Evolutionary conservation across 2,329 filamentous ascomycete species (phyloP).

Genomic region (Fusarium sp.): DNA sequence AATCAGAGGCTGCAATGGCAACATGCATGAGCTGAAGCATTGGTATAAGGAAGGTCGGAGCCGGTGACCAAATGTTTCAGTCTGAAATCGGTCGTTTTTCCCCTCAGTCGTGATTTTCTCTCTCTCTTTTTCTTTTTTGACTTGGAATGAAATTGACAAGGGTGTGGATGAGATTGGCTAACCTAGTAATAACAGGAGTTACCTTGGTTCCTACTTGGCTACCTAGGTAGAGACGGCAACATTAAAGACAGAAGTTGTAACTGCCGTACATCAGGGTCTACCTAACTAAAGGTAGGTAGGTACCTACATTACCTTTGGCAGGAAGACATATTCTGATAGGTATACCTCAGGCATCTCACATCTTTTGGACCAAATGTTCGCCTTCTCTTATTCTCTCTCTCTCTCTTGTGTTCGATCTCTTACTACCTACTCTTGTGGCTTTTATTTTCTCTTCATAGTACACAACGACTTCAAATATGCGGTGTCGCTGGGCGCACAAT

Average conservation of each 20-base stretch:
- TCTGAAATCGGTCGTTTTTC: not conserved
- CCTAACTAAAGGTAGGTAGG: no score
- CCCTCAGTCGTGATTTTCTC: no score
- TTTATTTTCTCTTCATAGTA: not conserved
- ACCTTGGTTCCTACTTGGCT: no score
- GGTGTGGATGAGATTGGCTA: not conserved
- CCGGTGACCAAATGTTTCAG: not conserved
- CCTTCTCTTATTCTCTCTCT: not conserved
- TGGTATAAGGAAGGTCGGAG: not conserved
- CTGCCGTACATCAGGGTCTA: not conserved
- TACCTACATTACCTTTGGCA: no score
- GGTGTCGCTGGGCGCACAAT: slow-evolving; percentile 2
- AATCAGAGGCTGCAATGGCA: slow-evolving; percentile 2
- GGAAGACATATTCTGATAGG: no score
- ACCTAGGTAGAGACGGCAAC: no score
- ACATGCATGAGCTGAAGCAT: slow-evolving; percentile 20
- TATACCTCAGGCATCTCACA: no score
- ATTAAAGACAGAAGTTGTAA: not conserved
- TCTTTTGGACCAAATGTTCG: no score
- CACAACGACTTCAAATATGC: not conserved
- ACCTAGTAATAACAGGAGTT: no score
- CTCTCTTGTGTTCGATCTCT: not conserved
- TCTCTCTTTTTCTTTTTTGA: not conserved
- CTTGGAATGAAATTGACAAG: not conserved
- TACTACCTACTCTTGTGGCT: not conserved